phyloP scores from a whole-genome alignment of 1,139 yeast genomes.

The Geotrichum klebahnii region DNA sequence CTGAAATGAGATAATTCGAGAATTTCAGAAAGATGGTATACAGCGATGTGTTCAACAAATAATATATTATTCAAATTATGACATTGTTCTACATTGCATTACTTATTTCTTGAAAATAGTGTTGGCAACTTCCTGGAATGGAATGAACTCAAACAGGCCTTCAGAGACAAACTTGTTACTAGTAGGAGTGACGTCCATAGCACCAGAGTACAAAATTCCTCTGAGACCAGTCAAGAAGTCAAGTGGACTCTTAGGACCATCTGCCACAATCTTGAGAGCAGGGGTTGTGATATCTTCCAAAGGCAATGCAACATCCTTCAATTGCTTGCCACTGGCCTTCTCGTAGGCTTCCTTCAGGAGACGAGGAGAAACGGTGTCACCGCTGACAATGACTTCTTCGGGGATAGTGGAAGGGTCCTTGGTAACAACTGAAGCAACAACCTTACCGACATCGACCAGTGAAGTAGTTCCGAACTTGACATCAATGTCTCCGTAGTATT shows the following conservation, averaged over 20 bases:
- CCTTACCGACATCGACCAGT: slow-evolving; percentile 48
- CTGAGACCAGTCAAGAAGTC: slow-evolving; percentile 1
- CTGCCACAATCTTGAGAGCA: slow-evolving; percentile 10
- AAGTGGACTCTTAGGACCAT: slow-evolving; percentile 7
- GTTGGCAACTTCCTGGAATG: slow-evolving; percentile 10
- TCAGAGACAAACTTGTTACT: slow-evolving; percentile 15
- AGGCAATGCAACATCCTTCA: slow-evolving; percentile 31
- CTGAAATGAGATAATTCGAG: too few species aligned
- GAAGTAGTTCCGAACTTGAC: slow-evolving; percentile 40
- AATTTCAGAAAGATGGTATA: too few species aligned
- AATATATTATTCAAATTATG: too few species aligned
- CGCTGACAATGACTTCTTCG: slow-evolving; percentile 44
- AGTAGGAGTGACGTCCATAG: not conserved
- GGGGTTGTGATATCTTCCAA: slow-evolving; percentile 5
- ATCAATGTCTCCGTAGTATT: slow-evolving; percentile 43
- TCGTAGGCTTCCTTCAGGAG: slow-evolving; percentile 46
- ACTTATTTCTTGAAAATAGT: not conserved
- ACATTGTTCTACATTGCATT: too few species aligned
- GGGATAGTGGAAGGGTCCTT: slow-evolving; percentile 44
- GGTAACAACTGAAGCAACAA: slow-evolving; percentile 46
- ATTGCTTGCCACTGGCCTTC: slow-evolving; percentile 40
- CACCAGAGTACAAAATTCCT: slow-evolving; percentile 1
- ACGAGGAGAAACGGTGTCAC: slow-evolving; percentile 43
- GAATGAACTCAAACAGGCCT: slow-evolving; percentile 14
- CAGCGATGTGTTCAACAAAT: too few species aligned